Conservation (phyloP, 2,329 filamentous ascomycete genomes). For the Venturia nashicola region DNA sequence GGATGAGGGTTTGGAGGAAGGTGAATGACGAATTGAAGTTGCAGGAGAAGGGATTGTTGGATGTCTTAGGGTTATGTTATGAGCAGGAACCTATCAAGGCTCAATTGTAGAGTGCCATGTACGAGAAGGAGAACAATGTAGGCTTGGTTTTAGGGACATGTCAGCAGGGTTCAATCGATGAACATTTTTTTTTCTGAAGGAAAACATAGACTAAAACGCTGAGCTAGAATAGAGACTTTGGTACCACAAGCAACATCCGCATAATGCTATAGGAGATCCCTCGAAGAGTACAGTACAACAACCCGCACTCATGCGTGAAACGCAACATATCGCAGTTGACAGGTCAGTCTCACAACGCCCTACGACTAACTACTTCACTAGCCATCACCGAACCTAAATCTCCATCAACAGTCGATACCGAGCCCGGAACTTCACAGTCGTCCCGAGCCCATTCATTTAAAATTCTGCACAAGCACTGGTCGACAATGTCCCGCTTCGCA, state of each 20-base stretch:
- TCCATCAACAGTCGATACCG: background rate
- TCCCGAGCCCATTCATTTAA: background rate
- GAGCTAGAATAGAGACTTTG: background rate
- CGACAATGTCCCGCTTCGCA: background rate
- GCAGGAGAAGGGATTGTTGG: conserved; percentile 14
- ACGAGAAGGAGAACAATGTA: background rate
- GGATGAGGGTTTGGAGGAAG: conserved; percentile 16
- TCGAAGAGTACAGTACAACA: background rate
- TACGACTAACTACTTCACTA: background rate
- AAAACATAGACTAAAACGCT: background rate
- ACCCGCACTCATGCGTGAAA: background rate
- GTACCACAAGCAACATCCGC: background rate
- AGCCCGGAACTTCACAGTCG: background rate
- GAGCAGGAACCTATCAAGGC: background rate
- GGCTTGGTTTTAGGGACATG: background rate
- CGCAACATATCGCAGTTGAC: background rate
- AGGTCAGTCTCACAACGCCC: background rate
- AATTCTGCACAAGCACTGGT: background rate
- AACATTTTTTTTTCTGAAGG: background rate
- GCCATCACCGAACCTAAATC: background rate
- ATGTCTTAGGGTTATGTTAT: conserved; percentile 9
- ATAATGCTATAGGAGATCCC: background rate
- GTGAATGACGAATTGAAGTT: conserved; percentile 15
- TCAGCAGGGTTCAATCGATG: too few species aligned
- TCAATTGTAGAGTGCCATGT: background rate